Evolutionary conservation across 495 filamentous ascomycete species (phyloP).

Genomic region (Lophium mytilinum): DNA sequence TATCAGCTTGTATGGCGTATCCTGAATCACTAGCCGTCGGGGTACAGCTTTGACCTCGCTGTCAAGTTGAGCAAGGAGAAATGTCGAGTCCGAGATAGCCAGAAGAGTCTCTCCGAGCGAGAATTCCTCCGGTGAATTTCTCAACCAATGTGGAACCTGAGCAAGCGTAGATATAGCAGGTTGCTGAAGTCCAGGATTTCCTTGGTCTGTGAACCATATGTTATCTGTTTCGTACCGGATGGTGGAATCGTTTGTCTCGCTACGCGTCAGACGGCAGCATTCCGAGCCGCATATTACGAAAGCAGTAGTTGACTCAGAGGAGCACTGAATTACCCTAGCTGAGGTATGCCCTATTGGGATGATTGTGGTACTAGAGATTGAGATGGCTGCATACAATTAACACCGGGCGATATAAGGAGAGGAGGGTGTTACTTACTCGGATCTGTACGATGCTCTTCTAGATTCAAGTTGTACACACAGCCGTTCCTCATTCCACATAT

Average conservation of each 20-base stretch:
- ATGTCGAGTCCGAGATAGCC: constrained; percentile 32
- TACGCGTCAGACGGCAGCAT: constrained; percentile 11
- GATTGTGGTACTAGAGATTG: background rate
- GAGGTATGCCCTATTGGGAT: constrained; percentile 13
- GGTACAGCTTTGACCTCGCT: constrained; percentile 42
- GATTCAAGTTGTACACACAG: constrained; percentile 2
- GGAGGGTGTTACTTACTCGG: too few relatives aligned
- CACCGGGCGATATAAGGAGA: too few relatives aligned
- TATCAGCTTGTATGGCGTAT: constrained; percentile 46
- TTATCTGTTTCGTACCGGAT: constrained; percentile 17
- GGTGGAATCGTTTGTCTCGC: background rate
- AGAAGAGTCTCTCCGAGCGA: constrained; percentile 26
- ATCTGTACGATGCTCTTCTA: background rate
- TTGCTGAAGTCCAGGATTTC: constrained; percentile 18
- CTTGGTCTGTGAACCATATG: constrained; percentile 27
- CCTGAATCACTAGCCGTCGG: constrained; percentile 40
- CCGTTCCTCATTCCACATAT: constrained; percentile 30
- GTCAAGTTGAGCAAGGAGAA: constrained; percentile 46
- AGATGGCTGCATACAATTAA: too few relatives aligned
- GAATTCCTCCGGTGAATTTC: constrained; percentile 20
- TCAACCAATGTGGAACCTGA: constrained; percentile 11
- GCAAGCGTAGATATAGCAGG: constrained; percentile 13
- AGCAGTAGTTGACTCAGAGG: constrained; percentile 9
- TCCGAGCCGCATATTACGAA: constrained; percentile 22
- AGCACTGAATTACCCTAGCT: constrained; percentile 1